Evolutionary conservation across 2,329 filamentous ascomycete genomes (phyloP), one percentile per base, ranked within the genome.

Genomic region (Metarhizium robertsii): DNA sequence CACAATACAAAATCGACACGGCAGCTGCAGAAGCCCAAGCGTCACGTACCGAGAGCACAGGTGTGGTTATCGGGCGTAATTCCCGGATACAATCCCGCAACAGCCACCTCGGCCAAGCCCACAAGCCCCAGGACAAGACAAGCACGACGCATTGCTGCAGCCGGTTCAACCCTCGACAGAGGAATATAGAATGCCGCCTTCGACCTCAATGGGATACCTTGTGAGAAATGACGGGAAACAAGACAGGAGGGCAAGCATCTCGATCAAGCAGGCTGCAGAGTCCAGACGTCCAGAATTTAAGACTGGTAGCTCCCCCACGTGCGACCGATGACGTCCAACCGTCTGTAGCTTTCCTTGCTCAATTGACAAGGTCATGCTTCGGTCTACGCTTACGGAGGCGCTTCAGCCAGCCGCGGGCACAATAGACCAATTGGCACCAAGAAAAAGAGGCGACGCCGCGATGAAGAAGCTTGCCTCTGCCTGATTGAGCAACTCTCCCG

Each of bases 41-140:
- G 16, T 16, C 6, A 11, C 42, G 42, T 63, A 78, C 74, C 69
- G 16, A 83, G 67, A 16, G 73, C 69, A 62, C 81, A 84, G 11
- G 79, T 82, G 65, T 84, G 80, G 66, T 84, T 84, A 47, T 73
- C 64, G 18, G 71, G 70, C 59, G 72, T 79, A 59, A 79, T 70
- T 54, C 73, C 70, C 53, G 69, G 69, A 59, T 75, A 75, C 16
- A 75, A 63, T 14, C 71, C 69, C 50, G 71, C 73, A 18, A 66
- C 58, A 10, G 65, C 69, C 6, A 45, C 32, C 10, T 32, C 47
- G 14, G 56, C 51, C 38, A 50, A 32, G 42, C 32, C 49, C 43
- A 30, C 32, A 14, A 51, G n/a, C 14, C 42, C 38, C n/a, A 52
- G 10, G 14, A 46, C 49, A 6, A 50, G 6, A 25, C 16, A 34